Percentiles rank a stretch among this genome's conserved stretches.
Conservation (phyloP, 2,329 filamentous ascomycete species). For the Cercospora berteroae region DNA sequence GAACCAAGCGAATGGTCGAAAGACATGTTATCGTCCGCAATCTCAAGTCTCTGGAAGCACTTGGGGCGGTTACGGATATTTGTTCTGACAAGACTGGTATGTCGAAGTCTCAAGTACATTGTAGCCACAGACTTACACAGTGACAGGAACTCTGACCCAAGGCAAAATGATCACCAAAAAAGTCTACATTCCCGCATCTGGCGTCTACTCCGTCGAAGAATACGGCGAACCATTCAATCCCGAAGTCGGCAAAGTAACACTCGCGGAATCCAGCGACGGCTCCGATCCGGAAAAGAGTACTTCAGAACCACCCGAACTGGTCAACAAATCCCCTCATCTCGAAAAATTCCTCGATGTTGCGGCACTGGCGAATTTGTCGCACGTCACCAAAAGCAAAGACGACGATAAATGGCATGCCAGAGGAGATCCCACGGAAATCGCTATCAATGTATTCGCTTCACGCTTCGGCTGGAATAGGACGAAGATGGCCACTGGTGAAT, state of each 20-base stretch:
- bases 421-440: conserved; percentile 70
- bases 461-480: conserved; percentile 52
- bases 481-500: conserved; percentile 20
- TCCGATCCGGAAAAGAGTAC: conserved; percentile 14
- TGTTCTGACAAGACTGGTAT: conserved; percentile 40
- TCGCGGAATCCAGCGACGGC: background rate
- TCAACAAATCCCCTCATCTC: conserved; percentile 47
- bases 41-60: conserved; percentile 62
- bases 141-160: conserved; percentile 32
- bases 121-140: conserved; percentile 39
- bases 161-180: conserved; percentile 62
- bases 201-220: conserved; percentile 60
- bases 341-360: conserved; percentile 55
- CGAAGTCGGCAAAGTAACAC: conserved; percentile 58
- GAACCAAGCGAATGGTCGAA: conserved; percentile 59
- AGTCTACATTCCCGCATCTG: conserved; percentile 59
- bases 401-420: conserved; percentile 59
- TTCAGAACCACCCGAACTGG: conserved; percentile 27
- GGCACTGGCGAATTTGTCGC: conserved; percentile 64
- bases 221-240: conserved; percentile 60
- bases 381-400: conserved; percentile 57
- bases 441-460: conserved; percentile 70
- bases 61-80: conserved; percentile 43
- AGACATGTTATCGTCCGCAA: conserved; percentile 65
- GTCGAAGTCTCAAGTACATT: background rate